Evolutionary conservation across 75 land plant species (phyloP).

Genomic region (Pinus albicaulis): DNA sequence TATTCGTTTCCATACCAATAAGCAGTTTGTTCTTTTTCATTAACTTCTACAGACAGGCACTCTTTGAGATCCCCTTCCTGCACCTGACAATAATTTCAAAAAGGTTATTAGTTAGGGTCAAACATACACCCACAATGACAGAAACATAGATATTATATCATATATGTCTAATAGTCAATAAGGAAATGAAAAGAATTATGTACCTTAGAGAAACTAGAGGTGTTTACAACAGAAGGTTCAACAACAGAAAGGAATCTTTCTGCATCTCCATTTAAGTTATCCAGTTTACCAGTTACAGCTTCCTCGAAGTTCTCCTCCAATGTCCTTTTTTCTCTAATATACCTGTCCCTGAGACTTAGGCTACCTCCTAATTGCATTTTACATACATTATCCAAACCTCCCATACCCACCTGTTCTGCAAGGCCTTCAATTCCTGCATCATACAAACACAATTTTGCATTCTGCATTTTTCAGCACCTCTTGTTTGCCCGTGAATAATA

Average conservation of each 20-base stretch:
- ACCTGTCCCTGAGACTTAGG: background rate
- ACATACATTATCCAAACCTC: background rate
- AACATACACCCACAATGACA: background rate
- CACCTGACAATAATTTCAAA: background rate
- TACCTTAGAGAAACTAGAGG: background rate
- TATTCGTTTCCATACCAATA: background rate
- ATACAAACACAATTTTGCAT: background rate
- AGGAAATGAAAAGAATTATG: background rate
- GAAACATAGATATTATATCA: too few species aligned
- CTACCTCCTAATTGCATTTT: background rate
- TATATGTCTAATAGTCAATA: too few species aligned
- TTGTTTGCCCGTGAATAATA: background rate
- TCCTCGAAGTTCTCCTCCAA: background rate
- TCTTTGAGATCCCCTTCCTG: background rate
- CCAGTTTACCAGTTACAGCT: background rate
- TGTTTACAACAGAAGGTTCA: background rate
- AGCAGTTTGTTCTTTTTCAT: conserved; percentile 4
- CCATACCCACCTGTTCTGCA: background rate
- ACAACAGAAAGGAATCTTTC: background rate
- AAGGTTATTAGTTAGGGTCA: background rate
- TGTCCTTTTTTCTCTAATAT: background rate
- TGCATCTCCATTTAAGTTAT: background rate
- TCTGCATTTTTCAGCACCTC: background rate
- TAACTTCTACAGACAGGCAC: background rate
- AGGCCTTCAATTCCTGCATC: background rate